Evolutionary conservation across 805 yeast genomes (phyloP).

Genomic region (Teunomyces aglyptinius): DNA sequence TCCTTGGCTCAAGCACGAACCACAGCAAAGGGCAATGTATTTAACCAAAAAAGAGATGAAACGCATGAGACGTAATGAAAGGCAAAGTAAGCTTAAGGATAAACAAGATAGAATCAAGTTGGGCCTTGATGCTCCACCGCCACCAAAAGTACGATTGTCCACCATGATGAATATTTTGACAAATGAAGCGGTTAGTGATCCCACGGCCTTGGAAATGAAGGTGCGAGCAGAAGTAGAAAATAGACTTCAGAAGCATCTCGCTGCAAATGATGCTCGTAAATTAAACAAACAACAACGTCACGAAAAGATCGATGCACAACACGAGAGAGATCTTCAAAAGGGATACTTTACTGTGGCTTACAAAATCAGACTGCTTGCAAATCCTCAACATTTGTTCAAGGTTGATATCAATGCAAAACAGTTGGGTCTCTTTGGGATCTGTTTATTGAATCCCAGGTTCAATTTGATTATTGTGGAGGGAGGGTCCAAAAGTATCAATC

Average conservation of each 20-base stretch:
- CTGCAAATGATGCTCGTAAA: conserved; percentile 60
- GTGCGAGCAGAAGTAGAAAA: conserved; percentile 69
- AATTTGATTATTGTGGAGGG: conserved; percentile 76
- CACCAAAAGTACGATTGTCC: conserved; percentile 80
- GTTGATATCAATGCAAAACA: conserved; percentile 82
- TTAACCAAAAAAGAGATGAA: conserved; percentile 78
- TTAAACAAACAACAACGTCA: conserved; percentile 56
- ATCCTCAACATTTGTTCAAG: conserved; percentile 69
- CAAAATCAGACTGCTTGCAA: conserved; percentile 49
- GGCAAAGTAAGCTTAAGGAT: conserved; percentile 63
- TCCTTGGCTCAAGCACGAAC: conserved; percentile 51
- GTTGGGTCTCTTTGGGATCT: conserved; percentile 60
- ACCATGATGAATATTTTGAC: conserved; percentile 87
- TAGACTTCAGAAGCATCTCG: conserved; percentile 57
- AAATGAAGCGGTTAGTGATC: conserved; percentile 81
- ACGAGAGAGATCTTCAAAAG: conserved; percentile 46
- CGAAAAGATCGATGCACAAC: conserved; percentile 41
- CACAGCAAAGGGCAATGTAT: conserved; percentile 46
- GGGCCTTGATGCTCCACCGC: conserved; percentile 85
- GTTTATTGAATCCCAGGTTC: conserved; percentile 45
- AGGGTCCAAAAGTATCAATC: conserved; percentile 56
- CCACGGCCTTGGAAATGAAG: conserved; percentile 76
- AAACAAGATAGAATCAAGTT: conserved; percentile 72
- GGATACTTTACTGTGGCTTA: conserved; percentile 63
- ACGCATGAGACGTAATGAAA: conserved; percentile 65